phyloP scores from a whole-genome alignment of 2,329 filamentous ascomycete species.

The Penicillium crustosum region DNA sequence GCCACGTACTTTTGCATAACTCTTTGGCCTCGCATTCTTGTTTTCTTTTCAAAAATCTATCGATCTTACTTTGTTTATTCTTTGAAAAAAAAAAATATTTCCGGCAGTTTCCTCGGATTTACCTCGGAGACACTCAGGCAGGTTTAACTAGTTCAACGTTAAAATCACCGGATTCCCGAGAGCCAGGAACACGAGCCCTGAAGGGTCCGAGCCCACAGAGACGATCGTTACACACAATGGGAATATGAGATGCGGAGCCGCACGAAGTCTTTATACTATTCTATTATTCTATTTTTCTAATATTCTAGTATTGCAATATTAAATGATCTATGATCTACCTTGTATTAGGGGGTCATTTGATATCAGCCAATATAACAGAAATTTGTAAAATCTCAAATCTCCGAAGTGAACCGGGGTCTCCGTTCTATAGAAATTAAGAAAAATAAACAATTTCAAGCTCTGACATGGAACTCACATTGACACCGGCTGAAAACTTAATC shows the following conservation, averaged over 20 bases:
- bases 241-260: neutral
- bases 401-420: neutral
- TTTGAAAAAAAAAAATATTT: too few relatives aligned
- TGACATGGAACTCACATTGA: neutral
- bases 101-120: neutral
- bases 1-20: constrained; percentile 1
- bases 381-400: neutral
- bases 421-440: neutral
- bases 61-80: neutral
- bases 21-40: neutral
- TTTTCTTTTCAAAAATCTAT: neutral
- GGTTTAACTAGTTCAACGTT: neutral
- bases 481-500: constrained; percentile 9
- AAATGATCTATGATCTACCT: neutral
- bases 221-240: constrained; percentile 11
- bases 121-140: neutral
- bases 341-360: neutral
- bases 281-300: neutral
- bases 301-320: neutral
- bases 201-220: constrained; percentile 11
- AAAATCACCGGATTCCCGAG: constrained; percentile 2
- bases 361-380: too few relatives aligned
- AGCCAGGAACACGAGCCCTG: constrained; percentile 15
- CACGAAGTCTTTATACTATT: neutral
- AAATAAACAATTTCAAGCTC: neutral